Evolutionary conservation across 345 rosid species (phyloP), one percentile per base, ranked within the genome.

Genomic region (Salix purpurea): DNA sequence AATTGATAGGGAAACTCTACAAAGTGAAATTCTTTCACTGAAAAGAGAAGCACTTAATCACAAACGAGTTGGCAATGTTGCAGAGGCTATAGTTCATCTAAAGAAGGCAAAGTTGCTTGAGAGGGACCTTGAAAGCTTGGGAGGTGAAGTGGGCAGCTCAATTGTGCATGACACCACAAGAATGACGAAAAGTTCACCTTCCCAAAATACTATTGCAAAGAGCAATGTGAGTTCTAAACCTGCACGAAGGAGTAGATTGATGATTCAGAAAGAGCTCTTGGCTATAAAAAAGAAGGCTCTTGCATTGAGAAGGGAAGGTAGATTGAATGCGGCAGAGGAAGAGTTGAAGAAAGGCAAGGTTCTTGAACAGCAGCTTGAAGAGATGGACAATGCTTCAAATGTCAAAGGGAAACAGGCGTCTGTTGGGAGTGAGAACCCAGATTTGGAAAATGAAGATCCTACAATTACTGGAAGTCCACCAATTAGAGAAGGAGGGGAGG

Each of bases 221-320:
- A 82, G 54, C 69, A 86, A 78, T 48, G 28, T 44, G 76, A 82
- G 48, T 72, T 39, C 74, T 67, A 86, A 87, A 65, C 73, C 11
- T 44, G 76, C 85, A 71, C 85, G 83, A 1, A 87, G 80, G 76
- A 90, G 85, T 83, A 88, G 88, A 82, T 81, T 88, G 72, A 81
- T 26, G 74, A 83, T 89, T 74, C 93, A 92, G 80, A 92, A 84
- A 81, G 97, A 92, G 81, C 93, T 92, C 78, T 85, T 92, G 56
- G 87, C 85, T 52, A 80, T 88, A 82, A 90, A 90, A 77, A 90
- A 87, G 91, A 89, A 88, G 82, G 95, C 93, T 67, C 89, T 92
- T 76, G 72, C 90, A 68, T 79, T 90, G 83, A 89, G 89, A 85
- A 92, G 93, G 83, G 97, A 90, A 85, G 97, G 97, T 40, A 87